Evolutionary conservation across 305 asterid species (phyloP).

Genomic region (Fraxinus greggii): DNA sequence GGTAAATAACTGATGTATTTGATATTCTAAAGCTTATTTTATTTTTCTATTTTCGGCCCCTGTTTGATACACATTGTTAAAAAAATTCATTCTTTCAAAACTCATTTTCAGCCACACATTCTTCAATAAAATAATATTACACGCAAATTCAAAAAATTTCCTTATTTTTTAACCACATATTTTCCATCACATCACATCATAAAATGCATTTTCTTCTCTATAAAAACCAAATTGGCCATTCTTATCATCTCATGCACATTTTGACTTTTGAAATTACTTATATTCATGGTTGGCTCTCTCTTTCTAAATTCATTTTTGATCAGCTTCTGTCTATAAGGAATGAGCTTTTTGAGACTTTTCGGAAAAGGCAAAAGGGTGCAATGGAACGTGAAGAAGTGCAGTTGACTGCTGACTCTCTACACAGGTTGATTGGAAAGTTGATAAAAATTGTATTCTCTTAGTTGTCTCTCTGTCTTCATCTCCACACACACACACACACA

Average conservation of each 20-base stretch:
- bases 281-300: background rate
- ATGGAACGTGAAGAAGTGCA: constrained; percentile 94
- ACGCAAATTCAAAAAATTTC: too few species aligned
- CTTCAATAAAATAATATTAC: too few species aligned
- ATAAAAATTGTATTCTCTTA: background rate
- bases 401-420: constrained; percentile 86
- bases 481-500: background rate
- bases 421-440: constrained; percentile 55
- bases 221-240: background rate
- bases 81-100: too few species aligned
- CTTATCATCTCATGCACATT: background rate
- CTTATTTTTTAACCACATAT: too few species aligned
- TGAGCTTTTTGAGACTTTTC: constrained; percentile 93
- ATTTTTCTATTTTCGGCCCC: background rate
- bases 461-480: background rate
- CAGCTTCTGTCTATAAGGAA: constrained; percentile 83
- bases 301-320: constrained; percentile 2
- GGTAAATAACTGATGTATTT: constrained; percentile 15
- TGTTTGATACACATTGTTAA: too few species aligned
- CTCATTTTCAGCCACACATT: too few species aligned
- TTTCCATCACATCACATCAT: too few species aligned
- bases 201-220: background rate
- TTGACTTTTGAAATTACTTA: constrained; percentile 12
- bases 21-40: background rate
- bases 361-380: constrained; percentile 89